Base-by-base conservation (phyloP, 2,329 filamentous ascomycete species). In the Colletotrichum lini region DNA sequence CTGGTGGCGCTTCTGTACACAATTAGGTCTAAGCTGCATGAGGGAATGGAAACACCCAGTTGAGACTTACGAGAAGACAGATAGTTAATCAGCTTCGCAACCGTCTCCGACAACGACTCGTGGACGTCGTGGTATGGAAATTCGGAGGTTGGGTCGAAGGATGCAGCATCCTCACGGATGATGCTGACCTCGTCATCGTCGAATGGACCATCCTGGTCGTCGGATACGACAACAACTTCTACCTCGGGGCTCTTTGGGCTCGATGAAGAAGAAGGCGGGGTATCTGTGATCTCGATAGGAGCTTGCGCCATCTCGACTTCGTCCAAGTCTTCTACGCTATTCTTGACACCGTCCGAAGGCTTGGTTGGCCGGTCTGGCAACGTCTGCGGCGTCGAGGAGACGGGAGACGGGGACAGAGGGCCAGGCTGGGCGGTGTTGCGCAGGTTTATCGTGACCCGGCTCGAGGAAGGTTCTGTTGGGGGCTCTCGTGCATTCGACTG, bases 371-470 rank as follows among this genome's bases (percentile, higher is more conserved):
- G 63, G 38, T 50, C 53, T 35, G 72, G 54, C 13, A 69, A 50
- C 52, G 74, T 73, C 53, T 74, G 75, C 57, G 78, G 78, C 53
- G 78, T 78, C 38, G 83, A 83, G 9, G 87, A 87, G 15, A 80
- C 73, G 4, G 87, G 82, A 4, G 83, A 85, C 26, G 85, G 84
- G 21, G 83, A 79, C 38, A 82, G 81, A 18, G 80, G 79, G 26
- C 84, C 82, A 53, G 79, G 77, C 18, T 82, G 82, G 52, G 77
- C 80, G 72, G 79, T 76, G 74, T 86, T 86, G 69, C 89, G 87
- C 59, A 91, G 81, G 76, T 91, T 91, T 65, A 91, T 86, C 12
- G 89, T 91, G 60, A 91, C 87, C 76, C 83, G 86, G 78, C 87
- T 91, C 3, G 89, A 89, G 45, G 86, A 84, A 47, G 84, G 83